Evolutionary conservation across 78 protist species (phyloP).

Genomic region (Bodo saltans): DNA sequence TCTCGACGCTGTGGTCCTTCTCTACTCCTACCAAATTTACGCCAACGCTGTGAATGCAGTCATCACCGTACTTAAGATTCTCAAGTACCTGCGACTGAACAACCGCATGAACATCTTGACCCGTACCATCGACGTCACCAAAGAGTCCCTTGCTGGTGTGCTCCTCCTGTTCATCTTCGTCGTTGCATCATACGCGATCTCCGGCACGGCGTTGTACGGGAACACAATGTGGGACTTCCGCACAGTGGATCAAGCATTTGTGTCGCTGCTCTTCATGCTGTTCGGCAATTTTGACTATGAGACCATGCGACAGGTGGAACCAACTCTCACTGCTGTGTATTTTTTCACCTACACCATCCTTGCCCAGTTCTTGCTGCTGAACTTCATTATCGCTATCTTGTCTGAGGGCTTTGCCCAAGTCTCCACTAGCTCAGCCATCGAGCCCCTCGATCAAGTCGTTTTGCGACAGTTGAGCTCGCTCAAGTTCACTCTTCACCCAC

Average conservation of each 20-base stretch:
- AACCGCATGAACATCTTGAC: constrained; percentile 5
- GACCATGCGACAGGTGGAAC: constrained; percentile 18
- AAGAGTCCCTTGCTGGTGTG: constrained; percentile 1
- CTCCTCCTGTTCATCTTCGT: neutral
- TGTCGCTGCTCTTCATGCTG: constrained; percentile 9
- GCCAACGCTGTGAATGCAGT: constrained; percentile 6
- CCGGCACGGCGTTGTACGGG: constrained; percentile 17
- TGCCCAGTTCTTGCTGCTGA: constrained; percentile 19
- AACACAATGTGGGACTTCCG: constrained; percentile 10
- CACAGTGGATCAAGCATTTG: neutral
- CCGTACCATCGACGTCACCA: neutral
- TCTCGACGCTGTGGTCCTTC: neutral
- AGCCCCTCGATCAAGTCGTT: neutral
- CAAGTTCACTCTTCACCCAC: neutral
- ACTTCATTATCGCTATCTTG: constrained; percentile 29
- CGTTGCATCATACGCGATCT: neutral
- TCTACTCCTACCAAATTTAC: neutral
- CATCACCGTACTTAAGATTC: neutral
- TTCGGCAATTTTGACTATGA: constrained; percentile 18
- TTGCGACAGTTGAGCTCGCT: neutral
- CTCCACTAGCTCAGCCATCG: neutral
- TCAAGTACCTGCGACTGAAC: constrained; percentile 30
- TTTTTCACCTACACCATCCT: constrained; percentile 16
- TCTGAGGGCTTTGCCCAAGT: constrained; percentile 18
- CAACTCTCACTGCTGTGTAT: neutral